Conservation (phyloP, 257 asterid species). For the Primulina eburnea region DNA sequence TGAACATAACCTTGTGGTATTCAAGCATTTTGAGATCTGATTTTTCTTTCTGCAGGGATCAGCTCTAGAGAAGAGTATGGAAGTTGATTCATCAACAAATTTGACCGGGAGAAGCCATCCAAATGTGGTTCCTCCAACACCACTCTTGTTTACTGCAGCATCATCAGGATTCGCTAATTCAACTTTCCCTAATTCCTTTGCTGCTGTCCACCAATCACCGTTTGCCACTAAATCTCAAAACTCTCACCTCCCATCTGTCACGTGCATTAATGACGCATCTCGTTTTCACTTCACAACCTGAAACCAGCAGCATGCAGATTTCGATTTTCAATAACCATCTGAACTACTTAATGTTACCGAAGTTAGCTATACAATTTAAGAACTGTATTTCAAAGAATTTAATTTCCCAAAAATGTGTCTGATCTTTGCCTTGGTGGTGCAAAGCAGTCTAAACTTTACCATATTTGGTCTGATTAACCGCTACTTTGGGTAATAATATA, state of each 20-base stretch:
- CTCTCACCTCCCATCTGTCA: conserved; percentile 39
- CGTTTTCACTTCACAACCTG: conserved; percentile 40
- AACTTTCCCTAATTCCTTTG: conserved; percentile 35
- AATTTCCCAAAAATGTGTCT: background rate
- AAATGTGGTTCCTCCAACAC: conserved; percentile 36
- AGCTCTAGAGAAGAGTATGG: conserved; percentile 56
- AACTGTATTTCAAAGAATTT: conserved; percentile 11
- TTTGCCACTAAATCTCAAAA: conserved; percentile 32
- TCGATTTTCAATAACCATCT: background rate
- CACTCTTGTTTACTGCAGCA: conserved; percentile 88
- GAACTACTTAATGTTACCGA: conserved; percentile 14
- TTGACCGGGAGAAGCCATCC: conserved; percentile 40
- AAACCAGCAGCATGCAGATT: conserved; percentile 28
- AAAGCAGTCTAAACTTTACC: background rate
- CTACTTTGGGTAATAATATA: background rate
- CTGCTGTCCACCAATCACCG: conserved; percentile 46
- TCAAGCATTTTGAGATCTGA: conserved; percentile 3
- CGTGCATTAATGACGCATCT: conserved; percentile 33
- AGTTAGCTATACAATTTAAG: conserved; percentile 18
- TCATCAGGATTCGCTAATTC: conserved; percentile 97
- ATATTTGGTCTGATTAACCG: background rate
- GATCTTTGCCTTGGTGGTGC: conserved; percentile 9
- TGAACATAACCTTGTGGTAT: background rate
- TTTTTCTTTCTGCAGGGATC: conserved; percentile 52
- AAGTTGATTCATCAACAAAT: conserved; percentile 40